Conservation (phyloP, 805 yeast genomes). For the Metschnikowia proteae region DNA sequence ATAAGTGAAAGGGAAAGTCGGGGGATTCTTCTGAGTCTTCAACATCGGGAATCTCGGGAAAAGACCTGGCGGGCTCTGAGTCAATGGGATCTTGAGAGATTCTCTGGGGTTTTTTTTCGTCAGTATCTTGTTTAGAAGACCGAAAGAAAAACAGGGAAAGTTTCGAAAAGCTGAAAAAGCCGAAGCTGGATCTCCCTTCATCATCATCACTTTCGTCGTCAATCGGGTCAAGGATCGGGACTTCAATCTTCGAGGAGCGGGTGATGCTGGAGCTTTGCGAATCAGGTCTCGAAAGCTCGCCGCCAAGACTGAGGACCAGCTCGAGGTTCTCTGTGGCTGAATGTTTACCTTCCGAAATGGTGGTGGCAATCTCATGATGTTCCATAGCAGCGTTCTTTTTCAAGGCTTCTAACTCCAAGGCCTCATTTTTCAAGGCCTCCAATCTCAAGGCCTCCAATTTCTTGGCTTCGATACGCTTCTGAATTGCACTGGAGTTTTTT, state of each 20-base stretch:
- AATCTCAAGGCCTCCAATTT: background rate
- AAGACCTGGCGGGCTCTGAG: background rate
- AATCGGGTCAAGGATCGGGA: background rate
- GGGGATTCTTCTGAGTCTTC: background rate
- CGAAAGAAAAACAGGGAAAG: background rate
- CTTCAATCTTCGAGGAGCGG: background rate
- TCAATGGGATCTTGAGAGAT: background rate
- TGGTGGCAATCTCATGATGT: background rate
- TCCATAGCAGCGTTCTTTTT: background rate
- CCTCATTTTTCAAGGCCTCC: background rate
- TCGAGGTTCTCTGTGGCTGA: background rate
- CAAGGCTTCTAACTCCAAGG: background rate
- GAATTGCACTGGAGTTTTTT: background rate
- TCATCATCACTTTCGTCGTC: background rate
- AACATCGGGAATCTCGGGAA: background rate
- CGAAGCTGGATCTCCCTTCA: background rate
- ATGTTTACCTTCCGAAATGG: background rate
- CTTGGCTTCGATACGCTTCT: background rate
- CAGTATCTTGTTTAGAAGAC: background rate
- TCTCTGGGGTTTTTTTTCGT: background rate
- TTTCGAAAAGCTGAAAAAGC: background rate
- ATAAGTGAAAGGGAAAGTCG: background rate
- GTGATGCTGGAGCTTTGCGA: background rate
- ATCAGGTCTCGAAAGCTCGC: background rate
- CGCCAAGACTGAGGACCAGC: no score